Evolutionary conservation across 108 stramenopile genomes (phyloP).

Genomic region (Seminavis robusta): DNA sequence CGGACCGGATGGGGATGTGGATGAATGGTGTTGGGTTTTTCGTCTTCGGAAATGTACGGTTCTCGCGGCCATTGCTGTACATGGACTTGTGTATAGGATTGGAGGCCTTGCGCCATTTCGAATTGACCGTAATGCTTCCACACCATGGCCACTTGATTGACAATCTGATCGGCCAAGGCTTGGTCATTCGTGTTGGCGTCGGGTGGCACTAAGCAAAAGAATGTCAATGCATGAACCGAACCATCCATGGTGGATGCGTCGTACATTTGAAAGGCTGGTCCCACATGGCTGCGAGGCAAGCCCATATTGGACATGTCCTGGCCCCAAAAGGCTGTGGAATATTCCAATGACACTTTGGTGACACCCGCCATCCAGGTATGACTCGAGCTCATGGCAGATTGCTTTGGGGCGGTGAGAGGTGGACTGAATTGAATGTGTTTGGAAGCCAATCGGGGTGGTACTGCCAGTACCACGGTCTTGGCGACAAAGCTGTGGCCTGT

Average conservation of each 20-base stretch:
- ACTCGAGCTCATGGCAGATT: slow-evolving; percentile 26
- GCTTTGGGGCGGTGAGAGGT: slow-evolving; percentile 25
- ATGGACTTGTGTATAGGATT: slow-evolving; percentile 10
- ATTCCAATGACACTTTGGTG: slow-evolving; percentile 53
- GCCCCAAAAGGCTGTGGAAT: slow-evolving; percentile 38
- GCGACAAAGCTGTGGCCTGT: no score
- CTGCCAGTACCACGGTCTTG: slow-evolving; percentile 36
- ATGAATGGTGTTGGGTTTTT: slow-evolving; percentile 23
- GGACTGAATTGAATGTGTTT: slow-evolving; percentile 39
- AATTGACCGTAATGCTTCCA: slow-evolving; percentile 8
- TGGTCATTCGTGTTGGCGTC: slow-evolving; percentile 16
- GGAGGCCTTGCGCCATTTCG: slow-evolving; percentile 6
- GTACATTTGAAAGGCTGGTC: slow-evolving; percentile 60
- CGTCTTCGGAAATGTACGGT: slow-evolving; percentile 42
- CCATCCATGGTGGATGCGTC: slow-evolving; percentile 37
- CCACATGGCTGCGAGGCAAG: slow-evolving; percentile 8
- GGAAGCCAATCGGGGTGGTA: slow-evolving; percentile 40
- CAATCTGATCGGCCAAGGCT: slow-evolving; percentile 26
- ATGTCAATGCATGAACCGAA: slow-evolving; percentile 29
- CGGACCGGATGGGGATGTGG: slow-evolving; percentile 44
- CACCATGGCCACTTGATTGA: slow-evolving; percentile 23
- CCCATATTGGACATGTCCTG: slow-evolving; percentile 20
- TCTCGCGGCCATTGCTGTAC: slow-evolving; percentile 48
- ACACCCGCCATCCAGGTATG: slow-evolving; percentile 71
- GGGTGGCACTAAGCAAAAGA: slow-evolving; percentile 33